A percentile compares a stretch with the other conserved stretches of the same genome.
phyloP scores from a whole-genome alignment of 371 early-diverging fungal species.

The Actinomucor elegans region DNA sequence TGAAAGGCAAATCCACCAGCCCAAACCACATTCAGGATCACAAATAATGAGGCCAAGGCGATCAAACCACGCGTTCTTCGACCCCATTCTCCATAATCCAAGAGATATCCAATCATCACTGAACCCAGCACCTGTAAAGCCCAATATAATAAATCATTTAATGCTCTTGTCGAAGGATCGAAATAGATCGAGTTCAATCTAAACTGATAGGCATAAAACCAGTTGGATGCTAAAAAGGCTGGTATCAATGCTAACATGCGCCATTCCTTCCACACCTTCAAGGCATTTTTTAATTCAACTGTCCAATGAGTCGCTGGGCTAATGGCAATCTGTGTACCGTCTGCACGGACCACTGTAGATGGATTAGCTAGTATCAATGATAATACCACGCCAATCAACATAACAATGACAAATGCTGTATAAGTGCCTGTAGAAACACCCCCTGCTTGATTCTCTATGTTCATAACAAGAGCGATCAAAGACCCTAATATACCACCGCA shows the following conservation, averaged over 20 bases:
- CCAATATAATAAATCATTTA: constrained; percentile 77
- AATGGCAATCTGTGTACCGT: constrained; percentile 63
- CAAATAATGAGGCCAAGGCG: constrained; percentile 47
- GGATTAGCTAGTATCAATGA: constrained; percentile 61
- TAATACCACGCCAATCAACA: constrained; percentile 58
- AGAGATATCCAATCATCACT: constrained; percentile 48
- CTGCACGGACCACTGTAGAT: constrained; percentile 54
- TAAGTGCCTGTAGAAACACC: constrained; percentile 63
- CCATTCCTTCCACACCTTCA: constrained; percentile 67
- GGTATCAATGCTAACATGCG: constrained; percentile 61
- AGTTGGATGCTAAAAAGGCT: constrained; percentile 74
- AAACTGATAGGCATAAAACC: constrained; percentile 75
- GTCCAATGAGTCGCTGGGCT: constrained; percentile 49
- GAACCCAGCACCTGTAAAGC: constrained; percentile 67
- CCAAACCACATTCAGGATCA: constrained; percentile 59
- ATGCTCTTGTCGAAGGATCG: constrained; percentile 56
- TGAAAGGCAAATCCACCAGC: constrained; percentile 63
- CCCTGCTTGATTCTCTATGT: constrained; percentile 46
- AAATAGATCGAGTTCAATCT: constrained; percentile 52
- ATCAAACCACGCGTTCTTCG: constrained; percentile 56
- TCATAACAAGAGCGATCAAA: constrained; percentile 65
- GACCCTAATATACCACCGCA: constrained; percentile 78
- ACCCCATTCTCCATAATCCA: constrained; percentile 48
- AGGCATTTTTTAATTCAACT: constrained; percentile 58
- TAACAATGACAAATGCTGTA: constrained; percentile 65